Base-by-base conservation (phyloP, 2,329 filamentous ascomycete species). In the Zasmidium citrigriseum region DNA sequence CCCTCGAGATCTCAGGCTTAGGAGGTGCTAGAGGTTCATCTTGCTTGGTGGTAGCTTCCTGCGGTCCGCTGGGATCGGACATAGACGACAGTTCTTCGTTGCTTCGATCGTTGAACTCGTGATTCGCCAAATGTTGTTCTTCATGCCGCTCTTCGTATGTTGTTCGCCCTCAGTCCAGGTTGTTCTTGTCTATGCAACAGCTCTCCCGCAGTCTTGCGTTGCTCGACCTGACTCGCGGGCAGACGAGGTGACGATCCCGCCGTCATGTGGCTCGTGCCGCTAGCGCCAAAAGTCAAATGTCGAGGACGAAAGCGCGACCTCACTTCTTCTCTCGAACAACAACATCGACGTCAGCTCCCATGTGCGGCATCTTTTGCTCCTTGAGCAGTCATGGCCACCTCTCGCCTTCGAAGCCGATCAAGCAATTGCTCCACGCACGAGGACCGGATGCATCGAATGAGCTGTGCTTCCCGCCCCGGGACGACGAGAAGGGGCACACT, bases 351-450 rank as follows among this genome's bases (percentile, higher is more conserved):
- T 27, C 12, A 2, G 47, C 21, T 16, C 34, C 12, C 24, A 74
- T 74, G 72, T 74, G 72, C 60, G 72, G 72, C 52, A 73, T 73
- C 44, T 73, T 71, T 57, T 71, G 70, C 59, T 67, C 70, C 3
- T 44, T 73, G 46, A 68, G 69, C 61, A 64, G 57, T 41, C 55
- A 54, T 16, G 25, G 45, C 24, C 67, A 64, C 46, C 46, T 68
- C 25, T 23, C 51, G 38, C 69, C 70, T 3, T 60, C 63, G 9
- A 16, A 47, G 2, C 52, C 60, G 20, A 51, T 68, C 9, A 58
- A 63, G 46, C 25, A 62, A 18, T 64, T 70, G 2, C 62, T 74
- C 4, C 46, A 59, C 25, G 62, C 67, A 9, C 62, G 72, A 53
- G 72, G 72, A 14, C 71, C 71, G 5, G 71, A 74, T 57, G 64